Conservation (phyloP, 148 eudicot genomes). For the Oxyria digyna region DNA sequence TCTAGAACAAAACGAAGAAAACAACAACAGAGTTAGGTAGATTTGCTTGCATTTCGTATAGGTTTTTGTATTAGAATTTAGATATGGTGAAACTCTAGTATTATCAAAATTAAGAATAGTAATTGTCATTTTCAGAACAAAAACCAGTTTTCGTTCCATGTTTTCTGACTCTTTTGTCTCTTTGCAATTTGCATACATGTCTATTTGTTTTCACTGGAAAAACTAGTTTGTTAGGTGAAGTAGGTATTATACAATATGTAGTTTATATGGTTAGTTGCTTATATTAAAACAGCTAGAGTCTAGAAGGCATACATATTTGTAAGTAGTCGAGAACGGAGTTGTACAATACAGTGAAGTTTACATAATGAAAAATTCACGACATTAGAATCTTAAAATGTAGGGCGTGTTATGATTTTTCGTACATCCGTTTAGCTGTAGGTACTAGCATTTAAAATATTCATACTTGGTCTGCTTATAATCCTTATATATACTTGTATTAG, state of each 20-base stretch:
- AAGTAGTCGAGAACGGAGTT: no score
- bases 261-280: not conserved
- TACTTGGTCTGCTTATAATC: no score
- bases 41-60: not conserved
- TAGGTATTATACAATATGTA: slow-evolving; percentile 1
- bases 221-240: not conserved
- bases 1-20: not conserved
- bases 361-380: no score
- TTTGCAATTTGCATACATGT: not conserved
- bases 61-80: not conserved
- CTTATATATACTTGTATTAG: no score
- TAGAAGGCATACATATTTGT: no score
- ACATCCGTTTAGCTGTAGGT: no score
- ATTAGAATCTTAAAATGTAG: no score
- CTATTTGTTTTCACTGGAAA: not conserved
- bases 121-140: not conserved
- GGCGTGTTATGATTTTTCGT: no score
- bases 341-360: no score
- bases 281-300: not conserved
- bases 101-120: not conserved
- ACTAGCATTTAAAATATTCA: no score
- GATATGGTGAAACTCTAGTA: not conserved
- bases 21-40: not conserved
- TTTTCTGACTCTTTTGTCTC: not conserved
- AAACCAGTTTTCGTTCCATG: not conserved